phyloP scores from a whole-genome alignment of 257 asterid species.

The Salvia miltiorrhiza region DNA sequence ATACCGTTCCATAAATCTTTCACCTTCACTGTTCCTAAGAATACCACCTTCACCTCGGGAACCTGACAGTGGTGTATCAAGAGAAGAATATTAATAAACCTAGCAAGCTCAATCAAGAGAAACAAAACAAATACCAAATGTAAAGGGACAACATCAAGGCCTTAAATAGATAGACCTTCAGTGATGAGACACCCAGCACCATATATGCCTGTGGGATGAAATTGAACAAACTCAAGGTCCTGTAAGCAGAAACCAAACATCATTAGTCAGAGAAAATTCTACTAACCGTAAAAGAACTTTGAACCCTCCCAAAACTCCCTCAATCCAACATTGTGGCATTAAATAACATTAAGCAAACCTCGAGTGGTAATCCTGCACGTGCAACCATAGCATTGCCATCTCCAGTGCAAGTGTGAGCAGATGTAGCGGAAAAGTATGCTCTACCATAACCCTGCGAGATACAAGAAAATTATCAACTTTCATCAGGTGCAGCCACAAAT shows the following conservation, averaged over 20 bases:
- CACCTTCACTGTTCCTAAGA: conserved; percentile 97
- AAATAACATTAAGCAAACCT: conserved; percentile 46
- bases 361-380: conserved; percentile 95
- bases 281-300: not conserved
- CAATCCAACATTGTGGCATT: not conserved
- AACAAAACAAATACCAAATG: not conserved
- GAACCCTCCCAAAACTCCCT: not conserved
- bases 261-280: conserved; percentile 11
- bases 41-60: conserved; percentile 99
- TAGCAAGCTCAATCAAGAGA: conserved; percentile 1
- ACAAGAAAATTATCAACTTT: conserved; percentile 11
- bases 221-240: conserved; percentile 98
- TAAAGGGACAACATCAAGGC: not conserved
- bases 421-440: conserved; percentile 94
- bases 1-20: conserved; percentile 97
- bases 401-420: conserved; percentile 99
- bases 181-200: conserved; percentile 99
- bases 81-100: conserved; percentile 4
- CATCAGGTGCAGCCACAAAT: conserved; percentile 1
- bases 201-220: conserved; percentile 96
- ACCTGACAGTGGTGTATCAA: conserved; percentile 41
- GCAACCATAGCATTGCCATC: conserved; percentile 99
- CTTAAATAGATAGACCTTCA: conserved; percentile 55
- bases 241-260: conserved; percentile 31
- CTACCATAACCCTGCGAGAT: conserved; percentile 85